Conservation (phyloP, 2,329 filamentous ascomycete genomes). For the Aspergillus hiratsukae region DNA sequence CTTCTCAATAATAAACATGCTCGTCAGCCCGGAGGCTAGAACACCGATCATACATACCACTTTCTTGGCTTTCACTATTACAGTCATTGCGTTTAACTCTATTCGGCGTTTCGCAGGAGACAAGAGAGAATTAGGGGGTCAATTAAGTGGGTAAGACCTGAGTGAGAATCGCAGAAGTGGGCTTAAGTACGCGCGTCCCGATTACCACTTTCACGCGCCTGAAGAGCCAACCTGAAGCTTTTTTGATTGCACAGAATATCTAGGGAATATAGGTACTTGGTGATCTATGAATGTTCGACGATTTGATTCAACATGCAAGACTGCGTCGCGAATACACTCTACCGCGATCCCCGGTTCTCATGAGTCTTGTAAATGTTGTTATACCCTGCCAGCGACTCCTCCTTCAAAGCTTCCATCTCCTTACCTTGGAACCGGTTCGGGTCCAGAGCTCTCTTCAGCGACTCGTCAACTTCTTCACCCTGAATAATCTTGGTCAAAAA, state of each 20-base stretch:
- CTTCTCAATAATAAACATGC: no score
- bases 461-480: conserved; percentile 15
- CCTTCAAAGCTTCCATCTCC: conserved; percentile 15
- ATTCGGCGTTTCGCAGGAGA: no score
- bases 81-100: no score
- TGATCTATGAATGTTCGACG: background rate
- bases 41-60: no score
- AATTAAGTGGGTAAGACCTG: no score
- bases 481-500: conserved; percentile 14
- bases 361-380: conserved; percentile 29
- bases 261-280: background rate
- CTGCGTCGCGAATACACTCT: background rate
- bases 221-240: no score
- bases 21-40: no score
- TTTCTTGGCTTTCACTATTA: no score
- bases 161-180: no score
- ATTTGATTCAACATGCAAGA: background rate
- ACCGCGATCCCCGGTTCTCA: background rate
- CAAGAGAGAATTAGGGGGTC: no score
- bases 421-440: conserved; percentile 22
- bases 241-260: background rate
- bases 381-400: conserved; percentile 24
- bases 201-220: no score
- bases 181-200: no score
- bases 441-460: conserved; percentile 16